Evolutionary conservation across 202 grass and related monocot species (phyloP), one percentile per base, ranked within the genome.

Genomic region (Tripidium arundinaceum): DNA sequence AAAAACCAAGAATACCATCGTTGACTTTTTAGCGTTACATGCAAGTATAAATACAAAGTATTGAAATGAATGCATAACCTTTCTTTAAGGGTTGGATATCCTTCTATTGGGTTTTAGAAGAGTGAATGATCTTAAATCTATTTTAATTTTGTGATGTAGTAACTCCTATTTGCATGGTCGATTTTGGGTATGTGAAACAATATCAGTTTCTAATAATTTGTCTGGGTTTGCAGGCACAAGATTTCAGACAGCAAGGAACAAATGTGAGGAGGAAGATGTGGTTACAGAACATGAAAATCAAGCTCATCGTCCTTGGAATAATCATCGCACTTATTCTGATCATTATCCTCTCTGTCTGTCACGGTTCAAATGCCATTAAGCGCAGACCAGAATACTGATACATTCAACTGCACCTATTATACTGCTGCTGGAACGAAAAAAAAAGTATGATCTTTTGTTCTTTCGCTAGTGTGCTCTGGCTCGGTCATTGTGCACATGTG

Each of bases 231-330:
- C 85, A 97, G 94, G 94, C 94, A 27, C 91, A 94, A 76, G 94
- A 97, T 85, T 97, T 97, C 87, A 94, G 91, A 76, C 81, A 89
- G 83, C 85, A 87, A 77, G 91, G 94, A 40, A 97, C 94, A 2
- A 52, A 85, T 27, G 87, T 97, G 27, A 80, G 89, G 80, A 76
- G 94, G 75, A 97, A 94, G 86, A 97, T 97, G 94, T 94, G 94
- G 94, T 50, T 94, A 22, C 91, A 97, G 60, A 97, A 97, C 82
- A 97, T 97, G 94, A 97, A 94, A 81, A 97, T 97, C 57, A 97
- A 97, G 81, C 89, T 97, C 3, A 92, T 97, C 24, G 94, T 97
- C 36, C 86, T 97, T 7, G 87, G 89, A 57, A 94, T 97, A 68
- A 97, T 94, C n/a, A 79, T 97, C 3, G 94, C 91, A 0, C 80